A percentile compares a stretch with the other conserved stretches of the same genome.
Evolutionary conservation across 495 filamentous ascomycete genomes (phyloP).

Genomic region (Aspergillus steynii): DNA sequence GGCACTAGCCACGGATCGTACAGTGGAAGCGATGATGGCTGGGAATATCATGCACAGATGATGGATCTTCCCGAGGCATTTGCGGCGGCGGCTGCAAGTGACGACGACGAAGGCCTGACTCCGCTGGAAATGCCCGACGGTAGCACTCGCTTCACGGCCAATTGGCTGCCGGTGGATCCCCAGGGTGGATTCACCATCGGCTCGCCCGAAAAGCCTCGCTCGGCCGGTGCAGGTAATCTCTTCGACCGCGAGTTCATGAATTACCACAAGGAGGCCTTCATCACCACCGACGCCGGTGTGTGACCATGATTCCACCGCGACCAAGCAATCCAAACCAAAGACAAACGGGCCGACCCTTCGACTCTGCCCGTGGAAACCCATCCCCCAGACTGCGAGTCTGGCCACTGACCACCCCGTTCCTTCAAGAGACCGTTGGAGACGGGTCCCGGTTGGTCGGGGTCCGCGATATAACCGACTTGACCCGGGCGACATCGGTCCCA

Average conservation of each 20-base stretch:
- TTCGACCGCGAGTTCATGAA: slow-evolving; percentile 2
- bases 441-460: not conserved
- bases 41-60: slow-evolving; percentile 14
- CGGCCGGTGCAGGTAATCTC: not conserved
- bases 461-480: not conserved
- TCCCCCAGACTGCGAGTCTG: not conserved
- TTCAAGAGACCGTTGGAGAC: not conserved
- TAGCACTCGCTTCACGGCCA: slow-evolving; percentile 32
- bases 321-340: not conserved
- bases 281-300: slow-evolving; percentile 1
- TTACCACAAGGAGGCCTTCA: slow-evolving; percentile 13
- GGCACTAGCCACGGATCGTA: slow-evolving; percentile 22
- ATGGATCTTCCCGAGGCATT: not conserved
- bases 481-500: not conserved
- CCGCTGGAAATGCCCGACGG: slow-evolving; percentile 44
- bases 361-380: not conserved
- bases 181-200: slow-evolving; percentile 38
- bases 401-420: not conserved
- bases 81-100: not conserved
- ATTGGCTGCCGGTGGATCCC: slow-evolving; percentile 42
- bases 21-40: slow-evolving; percentile 26
- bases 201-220: not conserved
- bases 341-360: not conserved
- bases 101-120: slow-evolving; percentile 23
- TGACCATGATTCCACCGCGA: not conserved